A percentile compares a stretch with the other conserved stretches of the same genome.
These are phyloP conservation scores for Ceratobasidium sp. DNA, from an alignment of 1,284 basidiomycete species.

Conservation along the genomic window DNA sequence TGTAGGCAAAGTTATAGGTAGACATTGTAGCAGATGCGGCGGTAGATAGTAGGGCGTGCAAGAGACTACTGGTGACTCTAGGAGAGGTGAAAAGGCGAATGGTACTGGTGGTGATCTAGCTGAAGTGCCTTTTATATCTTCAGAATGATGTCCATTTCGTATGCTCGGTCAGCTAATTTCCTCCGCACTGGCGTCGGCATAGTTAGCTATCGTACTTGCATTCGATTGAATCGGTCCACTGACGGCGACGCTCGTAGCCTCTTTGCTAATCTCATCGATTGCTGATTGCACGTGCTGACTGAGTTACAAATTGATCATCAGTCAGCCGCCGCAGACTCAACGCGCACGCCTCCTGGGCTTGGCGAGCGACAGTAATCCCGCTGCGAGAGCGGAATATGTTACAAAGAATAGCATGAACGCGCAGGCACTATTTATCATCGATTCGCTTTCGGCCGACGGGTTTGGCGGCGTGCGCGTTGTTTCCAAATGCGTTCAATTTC, in stretches of 20 bases:
- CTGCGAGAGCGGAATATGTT: not conserved
- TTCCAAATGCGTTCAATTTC: not conserved
- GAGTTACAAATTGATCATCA: not conserved
- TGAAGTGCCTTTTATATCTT: not conserved
- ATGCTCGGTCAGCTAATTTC: too few species aligned
- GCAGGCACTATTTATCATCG: not conserved
- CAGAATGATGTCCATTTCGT: too few species aligned
- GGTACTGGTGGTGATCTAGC: not conserved
- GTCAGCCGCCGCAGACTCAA: not conserved
- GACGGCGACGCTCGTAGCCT: too few species aligned
- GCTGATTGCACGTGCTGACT: too few species aligned
- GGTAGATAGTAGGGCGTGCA: not conserved
- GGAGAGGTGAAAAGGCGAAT: not conserved
- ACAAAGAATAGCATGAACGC: not conserved
- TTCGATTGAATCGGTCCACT: too few species aligned
- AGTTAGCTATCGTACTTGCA: too few species aligned
- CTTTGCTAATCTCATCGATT: too few species aligned
- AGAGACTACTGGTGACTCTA: not conserved
- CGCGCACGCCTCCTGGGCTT: not conserved
- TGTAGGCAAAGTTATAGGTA: conserved; percentile 30
- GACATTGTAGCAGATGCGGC: not conserved
- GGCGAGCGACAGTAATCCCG: not conserved
- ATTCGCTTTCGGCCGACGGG: not conserved
- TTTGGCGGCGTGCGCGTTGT: not conserved
- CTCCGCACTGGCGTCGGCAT: too few species aligned